Base-by-base conservation (phyloP, 768 basidiomycete species). In the Holtermanniella nyarrowii region DNA sequence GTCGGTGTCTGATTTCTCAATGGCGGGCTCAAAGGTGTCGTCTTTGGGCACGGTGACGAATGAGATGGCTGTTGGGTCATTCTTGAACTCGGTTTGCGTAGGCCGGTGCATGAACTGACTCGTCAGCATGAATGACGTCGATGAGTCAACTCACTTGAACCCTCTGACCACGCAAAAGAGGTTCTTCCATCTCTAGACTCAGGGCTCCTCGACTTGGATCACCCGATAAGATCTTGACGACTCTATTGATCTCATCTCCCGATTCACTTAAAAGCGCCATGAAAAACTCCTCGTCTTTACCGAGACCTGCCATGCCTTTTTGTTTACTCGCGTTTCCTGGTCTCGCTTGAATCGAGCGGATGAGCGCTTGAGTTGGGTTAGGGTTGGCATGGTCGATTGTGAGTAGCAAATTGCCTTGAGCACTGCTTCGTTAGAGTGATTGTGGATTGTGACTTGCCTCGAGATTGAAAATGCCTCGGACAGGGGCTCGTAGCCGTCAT, bases 211-310 rank as follows among this genome's bases (percentile, higher is more conserved):
- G 46, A 42, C 60, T 63, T 4, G 70, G 70, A 61, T 72, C 70
- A 3, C 70, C 70, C 44, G 61, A 62, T 22, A 70, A 48, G 46
- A 72, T 69, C 56, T 63, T 67, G 16, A 69, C 61, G 24, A 65
- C 60, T 44, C 57, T 46, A 11, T 53, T 42, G 13, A 61, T 44
- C 25, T 2, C 10, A 37, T 37, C 31, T 7, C 25, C 3, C 14
- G 13, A 10, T 11, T 7, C 25, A 43, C 26, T 49, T 18, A 65
- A 44, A 20, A 72, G 39, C 2, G 58, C 64, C 11, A 72, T 51
- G 47, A 60, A 69, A 48, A 69, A 72, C n/a, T 67, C 67, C 48
- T 72, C 67, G 14, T 72, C 70, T 48, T 72, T 72, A 20, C 51
- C 60, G 16, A 58, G 39, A 27, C 55, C 53, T 40, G 41, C 49